Conservation (phyloP, 495 filamentous ascomycete species). For the Hypoxylon lienhwacheense region DNA sequence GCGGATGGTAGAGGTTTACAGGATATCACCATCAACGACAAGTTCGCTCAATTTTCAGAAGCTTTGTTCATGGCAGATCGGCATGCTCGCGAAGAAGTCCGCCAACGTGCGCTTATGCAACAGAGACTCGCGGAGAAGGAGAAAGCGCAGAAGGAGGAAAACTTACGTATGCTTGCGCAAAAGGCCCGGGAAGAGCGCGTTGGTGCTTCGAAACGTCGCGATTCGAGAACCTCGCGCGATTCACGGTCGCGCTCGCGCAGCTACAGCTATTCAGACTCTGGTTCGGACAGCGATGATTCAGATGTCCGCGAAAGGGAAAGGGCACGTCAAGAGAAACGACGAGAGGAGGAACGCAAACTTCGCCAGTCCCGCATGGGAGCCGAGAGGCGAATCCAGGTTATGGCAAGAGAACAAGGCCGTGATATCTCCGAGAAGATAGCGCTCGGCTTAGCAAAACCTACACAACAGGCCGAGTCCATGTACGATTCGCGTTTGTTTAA, state of each 20-base stretch:
- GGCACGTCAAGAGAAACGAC: constrained; percentile 73
- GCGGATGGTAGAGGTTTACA: constrained; percentile 90
- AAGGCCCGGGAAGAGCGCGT: constrained; percentile 83
- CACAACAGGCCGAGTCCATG: constrained; percentile 86
- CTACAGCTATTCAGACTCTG: constrained; percentile 58
- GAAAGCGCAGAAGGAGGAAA: constrained; percentile 88
- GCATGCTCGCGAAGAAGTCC: constrained; percentile 93
- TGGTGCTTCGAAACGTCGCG: constrained; percentile 55
- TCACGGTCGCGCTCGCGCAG: constrained; percentile 57
- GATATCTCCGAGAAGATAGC: constrained; percentile 98
- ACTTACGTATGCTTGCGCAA: constrained; percentile 84
- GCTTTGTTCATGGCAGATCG: constrained; percentile 91
- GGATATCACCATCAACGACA: constrained; percentile 98
- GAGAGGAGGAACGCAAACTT: constrained; percentile 84
- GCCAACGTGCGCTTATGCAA: constrained; percentile 91
- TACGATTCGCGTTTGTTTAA: constrained; percentile 97
- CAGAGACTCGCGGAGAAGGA: constrained; percentile 97
- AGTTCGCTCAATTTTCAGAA: constrained; percentile 95
- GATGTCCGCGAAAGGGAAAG: constrained; percentile 74
- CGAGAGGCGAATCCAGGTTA: constrained; percentile 82
- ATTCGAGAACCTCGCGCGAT: constrained; percentile 47
- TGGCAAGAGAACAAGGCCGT: constrained; percentile 93
- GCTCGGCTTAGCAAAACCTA: constrained; percentile 91
- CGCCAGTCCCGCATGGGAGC: constrained; percentile 95
- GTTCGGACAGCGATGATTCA: constrained; percentile 66